Base-by-base conservation (phyloP, 2,329 filamentous ascomycete species). In the Zymoseptoria brevis region DNA sequence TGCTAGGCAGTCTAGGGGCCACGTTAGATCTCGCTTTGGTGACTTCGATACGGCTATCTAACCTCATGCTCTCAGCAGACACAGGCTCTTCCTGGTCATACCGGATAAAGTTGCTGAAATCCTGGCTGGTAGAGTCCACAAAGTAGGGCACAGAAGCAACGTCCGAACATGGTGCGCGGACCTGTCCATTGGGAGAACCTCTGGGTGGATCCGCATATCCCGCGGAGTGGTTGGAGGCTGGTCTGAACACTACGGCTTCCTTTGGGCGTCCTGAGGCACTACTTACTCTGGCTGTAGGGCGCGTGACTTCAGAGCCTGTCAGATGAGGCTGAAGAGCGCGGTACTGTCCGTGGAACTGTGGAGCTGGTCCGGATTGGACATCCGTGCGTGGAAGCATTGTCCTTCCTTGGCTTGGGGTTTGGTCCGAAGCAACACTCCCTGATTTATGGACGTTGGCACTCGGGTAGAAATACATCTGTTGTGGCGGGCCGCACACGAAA, bases 41-140 rank as follows among this genome's bases (percentile, higher is more conserved):
- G 30, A 26, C 51, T 22, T 55, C 24, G 22, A 9, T 45, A 8
- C 49, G 19, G 19, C 4, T 11, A 7, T 62, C 68, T 69, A 57
- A 71, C 69, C 69, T 71, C 58, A 58, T 54, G 55, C 19, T 53
- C 53, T 57, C 49, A 6, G 57, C n/a, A 19, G 41, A 24, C 30
- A 49, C 48, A 21, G 64, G 61, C 1, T 61, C 67, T 13, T 69
- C 68, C 63, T 68, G 67, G 55, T 71, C 69, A 53, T 66, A 69
- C 24, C 64, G 68, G 41, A 71, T 66, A 51, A 69, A 67, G 35
- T 63, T 64, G 56, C 58, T 66, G 50, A 69, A 69, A 22, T 68
- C 65, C 52, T 65, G 66, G 50, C 49, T 55, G 57, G 53, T 54
- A n/a, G 58, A 59, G 5, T 65, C 64, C 41, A 53, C 50, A 21